Conservation (phyloP, 2,329 filamentous ascomycete genomes). For the Aspergillus quadrilineatus region DNA sequence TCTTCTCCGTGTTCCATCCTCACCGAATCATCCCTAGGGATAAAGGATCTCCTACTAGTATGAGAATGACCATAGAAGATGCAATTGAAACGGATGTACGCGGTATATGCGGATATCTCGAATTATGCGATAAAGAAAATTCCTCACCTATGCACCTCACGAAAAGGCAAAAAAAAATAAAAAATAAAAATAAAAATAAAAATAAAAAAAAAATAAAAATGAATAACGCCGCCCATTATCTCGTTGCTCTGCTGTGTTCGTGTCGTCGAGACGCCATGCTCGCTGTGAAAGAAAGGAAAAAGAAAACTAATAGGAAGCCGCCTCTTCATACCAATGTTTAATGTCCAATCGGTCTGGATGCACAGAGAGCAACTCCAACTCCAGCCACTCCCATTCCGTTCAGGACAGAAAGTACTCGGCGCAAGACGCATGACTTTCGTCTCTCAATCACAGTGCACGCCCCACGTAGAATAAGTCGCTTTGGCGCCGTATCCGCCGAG, state of each 20-base stretch:
- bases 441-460: neutral
- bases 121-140: conserved; percentile 1
- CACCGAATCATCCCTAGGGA: conserved; percentile 3
- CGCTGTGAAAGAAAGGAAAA: conserved; percentile 15
- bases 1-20: neutral
- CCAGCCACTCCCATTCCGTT: neutral
- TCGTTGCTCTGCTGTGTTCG: neutral
- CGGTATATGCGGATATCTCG: conserved; percentile 10
- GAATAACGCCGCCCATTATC: conserved; percentile 11
- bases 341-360: conserved; percentile 4
- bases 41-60: conserved; percentile 1
- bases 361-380: neutral
- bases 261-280: conserved; percentile 29
- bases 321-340: neutral
- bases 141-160: neutral
- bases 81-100: neutral
- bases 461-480: conserved; percentile 9
- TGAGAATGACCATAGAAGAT: neutral
- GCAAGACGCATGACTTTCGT: conserved; percentile 3
- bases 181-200: too few species aligned
- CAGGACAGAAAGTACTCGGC: neutral
- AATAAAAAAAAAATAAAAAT: too few species aligned
- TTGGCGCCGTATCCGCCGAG: conserved; percentile 11
- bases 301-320: neutral
- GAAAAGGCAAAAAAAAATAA: conserved; percentile 8